Evolutionary conservation across 371 early-diverging fungal species (phyloP), one percentile per base, ranked within the genome.

Genomic region (Actinomortierella ambigua): DNA sequence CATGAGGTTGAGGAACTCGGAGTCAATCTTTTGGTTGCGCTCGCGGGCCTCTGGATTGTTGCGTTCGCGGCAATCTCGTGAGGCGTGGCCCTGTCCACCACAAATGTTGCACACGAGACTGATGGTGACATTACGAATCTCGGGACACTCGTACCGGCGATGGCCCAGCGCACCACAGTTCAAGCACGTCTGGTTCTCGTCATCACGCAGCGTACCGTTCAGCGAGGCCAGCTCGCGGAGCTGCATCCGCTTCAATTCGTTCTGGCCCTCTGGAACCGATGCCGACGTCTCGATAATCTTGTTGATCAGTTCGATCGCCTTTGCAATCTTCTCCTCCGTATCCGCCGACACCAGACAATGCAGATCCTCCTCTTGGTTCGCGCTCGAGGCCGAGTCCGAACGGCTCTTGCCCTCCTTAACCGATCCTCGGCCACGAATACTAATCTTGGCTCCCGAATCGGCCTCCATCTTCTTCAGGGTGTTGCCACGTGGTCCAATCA

Each of bases 401-500:
- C 86, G 71, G 27, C 86, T 81, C 73, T 94, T 95, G n/a, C 98
- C 97, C 70, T 97, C 98, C 78, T 98, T 98, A 49, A 96, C 93
- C 14, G 96, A 95, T 17, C 99, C 99, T 59, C 90, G 87, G 50
- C 98, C 98, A 64, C 98, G 93, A 78, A 98, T 97, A 68, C 93
- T 93, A 65, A 98, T 96, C 75, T 97, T 97, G 40, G 93, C 90
- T 11, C 95, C 96, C 2, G 95, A 92, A 39, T 95, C 95, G 1
- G 90, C 64, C 71, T 98, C 98, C 86, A 97, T 95, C 64, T 90
- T 90, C 70, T 97, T 96, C 47, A 97, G 80, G 0, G 98, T 96
- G 62, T 96, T 93, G 47, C 99, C 99, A 65, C 96, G 93, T 23
- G 99, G 99, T 20, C 99, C 97, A 70, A 97, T 95, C 53, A 98